phyloP scores from a whole-genome alignment of 345 rosid genomes.

The Euphorbia pulcherrima region DNA sequence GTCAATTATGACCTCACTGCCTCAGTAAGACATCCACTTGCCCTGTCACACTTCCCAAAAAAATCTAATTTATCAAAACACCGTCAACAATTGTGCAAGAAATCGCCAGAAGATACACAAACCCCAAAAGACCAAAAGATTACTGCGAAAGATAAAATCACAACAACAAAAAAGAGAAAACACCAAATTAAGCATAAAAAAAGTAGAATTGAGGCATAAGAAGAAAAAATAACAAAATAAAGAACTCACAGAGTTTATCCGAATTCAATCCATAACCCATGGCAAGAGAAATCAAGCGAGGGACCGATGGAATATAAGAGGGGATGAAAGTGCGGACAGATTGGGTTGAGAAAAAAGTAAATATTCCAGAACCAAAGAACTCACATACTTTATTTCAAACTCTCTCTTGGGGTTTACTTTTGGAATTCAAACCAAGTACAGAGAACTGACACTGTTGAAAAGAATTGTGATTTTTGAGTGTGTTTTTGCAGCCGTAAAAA shows the following conservation, averaged over 20 bases:
- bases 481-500: not conserved
- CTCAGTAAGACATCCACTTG: not conserved
- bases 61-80: not conserved
- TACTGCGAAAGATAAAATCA: not conserved
- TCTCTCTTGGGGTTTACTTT: not conserved
- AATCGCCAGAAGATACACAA: not conserved
- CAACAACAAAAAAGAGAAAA: not conserved
- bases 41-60: slow-evolving; percentile 9
- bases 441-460: too few species aligned
- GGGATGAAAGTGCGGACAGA: slow-evolving; percentile 9
- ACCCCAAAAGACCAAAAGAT: not conserved
- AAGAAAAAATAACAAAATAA: not conserved
- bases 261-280: slow-evolving; percentile 6
- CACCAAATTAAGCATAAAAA: not conserved
- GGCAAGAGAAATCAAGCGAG: not conserved
- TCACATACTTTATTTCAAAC: slow-evolving; percentile 25
- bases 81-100: not conserved
- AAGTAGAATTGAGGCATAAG: not conserved
- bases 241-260: slow-evolving; percentile 9
- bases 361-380: slow-evolving; percentile 26
- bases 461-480: not conserved
- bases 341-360: slow-evolving; percentile 18
- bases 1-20: slow-evolving; percentile 2
- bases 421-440: not conserved
- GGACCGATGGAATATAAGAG: not conserved